Base-by-base conservation (phyloP, 2,329 filamentous ascomycete species). In the Fusarium neocosmosporiellum region DNA sequence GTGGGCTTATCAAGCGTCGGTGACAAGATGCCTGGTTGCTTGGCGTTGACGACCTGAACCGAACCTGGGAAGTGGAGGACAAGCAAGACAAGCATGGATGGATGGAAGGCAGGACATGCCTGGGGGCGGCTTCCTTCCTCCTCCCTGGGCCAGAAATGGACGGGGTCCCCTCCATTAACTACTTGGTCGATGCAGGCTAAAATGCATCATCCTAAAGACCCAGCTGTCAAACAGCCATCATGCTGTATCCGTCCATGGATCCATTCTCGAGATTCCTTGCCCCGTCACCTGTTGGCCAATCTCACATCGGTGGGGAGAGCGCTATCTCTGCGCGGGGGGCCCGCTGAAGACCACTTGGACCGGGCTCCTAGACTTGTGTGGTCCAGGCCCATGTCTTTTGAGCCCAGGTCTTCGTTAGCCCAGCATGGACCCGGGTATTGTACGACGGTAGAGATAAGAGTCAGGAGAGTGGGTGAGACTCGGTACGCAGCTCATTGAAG, bases 1-100 rank as follows among this genome's bases (percentile, higher is more conserved):
- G 72, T 73, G 70, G 69, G 75, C 75, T 77, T 75, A 77, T 77
- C 75, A 73, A 73, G 59, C 55, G 20, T 70, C 63, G 65, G 64
- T 73, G 66, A 75, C 50, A 39, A 33, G 48, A 53, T 53, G 27
- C 48, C 27, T 58, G 55, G 54, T 62, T 63, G 63, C 74, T 76
- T 76, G 74, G 69, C 69, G 69, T 69, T 67, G 66, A 67, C 54
- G 27, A 65, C 53, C 24, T 37, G 53, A 53, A 31, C 48, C 31
- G 16, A 57, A 7, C 53, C 53, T 34, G 50, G 50, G 50, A 48
- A 48, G n/a, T n/a, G n/a, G n/a, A n/a, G 43, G 43, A 48, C 43
- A 48, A 48, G 22, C 43, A 48, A 48, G 43, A 27, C 43, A 48
- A 46, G 41, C 41, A 46, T 46, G 41, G 41, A 48, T 46, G 43